phyloP scores from a whole-genome alignment of 805 yeast genomes.

The Saturnispora gosingensis region DNA sequence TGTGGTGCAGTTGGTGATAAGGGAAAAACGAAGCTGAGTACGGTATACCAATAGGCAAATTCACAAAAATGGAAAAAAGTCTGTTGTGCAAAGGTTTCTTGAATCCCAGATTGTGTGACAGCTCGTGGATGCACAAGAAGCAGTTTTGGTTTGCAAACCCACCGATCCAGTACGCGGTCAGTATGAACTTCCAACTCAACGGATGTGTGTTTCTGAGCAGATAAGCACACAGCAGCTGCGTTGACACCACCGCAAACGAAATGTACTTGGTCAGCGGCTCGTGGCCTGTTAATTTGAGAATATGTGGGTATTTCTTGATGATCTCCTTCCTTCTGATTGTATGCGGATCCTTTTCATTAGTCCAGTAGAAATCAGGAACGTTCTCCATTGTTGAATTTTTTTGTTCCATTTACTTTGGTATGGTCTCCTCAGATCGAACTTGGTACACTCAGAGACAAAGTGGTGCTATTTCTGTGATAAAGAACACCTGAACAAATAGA shows the following conservation, averaged over 20 bases:
- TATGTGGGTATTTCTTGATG: conserved; percentile 67
- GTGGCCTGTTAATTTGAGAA: conserved; percentile 70
- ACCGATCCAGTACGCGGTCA: conserved; percentile 68
- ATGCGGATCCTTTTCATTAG: conserved; percentile 76
- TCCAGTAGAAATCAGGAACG: conserved; percentile 66
- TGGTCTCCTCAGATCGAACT: neutral
- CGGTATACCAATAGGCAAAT: conserved; percentile 84
- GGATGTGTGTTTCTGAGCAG: conserved; percentile 47
- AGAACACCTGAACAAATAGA: neutral
- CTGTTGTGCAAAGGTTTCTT: conserved; percentile 70
- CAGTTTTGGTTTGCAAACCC: conserved; percentile 81
- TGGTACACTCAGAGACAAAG: neutral
- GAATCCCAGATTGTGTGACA: conserved; percentile 78
- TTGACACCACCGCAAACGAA: conserved; percentile 49
- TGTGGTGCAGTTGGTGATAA: conserved; percentile 86
- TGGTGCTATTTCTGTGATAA: neutral
- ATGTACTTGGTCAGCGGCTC: conserved; percentile 83
- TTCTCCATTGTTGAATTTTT: conserved; percentile 6
- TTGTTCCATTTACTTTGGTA: neutral
- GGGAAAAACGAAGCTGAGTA: conserved; percentile 85
- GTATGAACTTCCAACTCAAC: conserved; percentile 43
- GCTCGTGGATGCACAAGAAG: conserved; percentile 82
- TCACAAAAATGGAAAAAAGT: conserved; percentile 65
- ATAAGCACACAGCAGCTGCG: conserved; percentile 64
- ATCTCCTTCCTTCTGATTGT: conserved; percentile 63